Conservation (phyloP, 225 moss, liverwort and hornwort genomes). For the Takakia lepidozioides region DNA sequence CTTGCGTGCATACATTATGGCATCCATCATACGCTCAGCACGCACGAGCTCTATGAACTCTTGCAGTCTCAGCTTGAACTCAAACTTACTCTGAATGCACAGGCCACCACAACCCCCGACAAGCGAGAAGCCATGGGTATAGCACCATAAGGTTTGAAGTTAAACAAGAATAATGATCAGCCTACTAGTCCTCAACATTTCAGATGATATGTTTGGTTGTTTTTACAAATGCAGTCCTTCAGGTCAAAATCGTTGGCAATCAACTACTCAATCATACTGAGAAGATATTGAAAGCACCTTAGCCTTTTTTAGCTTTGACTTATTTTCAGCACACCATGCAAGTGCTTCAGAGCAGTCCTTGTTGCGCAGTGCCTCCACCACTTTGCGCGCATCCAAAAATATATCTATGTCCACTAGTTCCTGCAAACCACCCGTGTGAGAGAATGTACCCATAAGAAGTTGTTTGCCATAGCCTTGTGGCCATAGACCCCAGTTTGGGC, state of each 20-base stretch:
- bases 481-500: too few relatives aligned
- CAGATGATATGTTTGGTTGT: too few relatives aligned
- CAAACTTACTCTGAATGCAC: conserved; percentile 83
- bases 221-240: too few relatives aligned
- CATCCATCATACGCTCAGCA: conserved; percentile 98
- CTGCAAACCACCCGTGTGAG: conserved; percentile 51
- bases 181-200: too few relatives aligned
- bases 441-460: too few relatives aligned
- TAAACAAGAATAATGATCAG: too few relatives aligned
- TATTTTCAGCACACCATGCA: conserved; percentile 93
- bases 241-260: too few relatives aligned
- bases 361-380: conserved; percentile 82
- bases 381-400: conserved; percentile 90
- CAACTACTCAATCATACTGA: too few relatives aligned
- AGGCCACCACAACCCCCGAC: neutral
- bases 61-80: conserved; percentile 96
- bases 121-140: neutral
- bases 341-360: conserved; percentile 95
- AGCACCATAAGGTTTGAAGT: too few relatives aligned
- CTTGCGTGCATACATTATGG: conserved; percentile 95
- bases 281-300: too few relatives aligned
- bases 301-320: conserved; percentile 85
- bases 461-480: too few relatives aligned
- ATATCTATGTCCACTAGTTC: conserved; percentile 95
- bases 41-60: conserved; percentile 98